Evolutionary conservation across 2,329 filamentous ascomycete genomes (phyloP).

Genomic region (Aspergillus latus): DNA sequence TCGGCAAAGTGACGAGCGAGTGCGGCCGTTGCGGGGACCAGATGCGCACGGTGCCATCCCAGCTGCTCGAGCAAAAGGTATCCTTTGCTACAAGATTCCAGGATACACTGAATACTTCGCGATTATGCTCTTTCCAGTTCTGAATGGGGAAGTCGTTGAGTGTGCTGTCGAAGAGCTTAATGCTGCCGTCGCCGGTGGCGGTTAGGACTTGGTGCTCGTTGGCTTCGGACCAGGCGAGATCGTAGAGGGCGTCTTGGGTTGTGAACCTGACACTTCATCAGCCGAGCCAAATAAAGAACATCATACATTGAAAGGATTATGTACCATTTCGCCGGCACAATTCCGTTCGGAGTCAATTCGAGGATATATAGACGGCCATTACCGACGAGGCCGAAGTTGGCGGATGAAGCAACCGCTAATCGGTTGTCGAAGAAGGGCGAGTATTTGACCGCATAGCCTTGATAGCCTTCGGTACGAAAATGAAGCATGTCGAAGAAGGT

Average conservation of each 20-base stretch:
- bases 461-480: constrained; percentile 89
- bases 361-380: constrained; percentile 89
- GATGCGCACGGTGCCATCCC: constrained; percentile 95
- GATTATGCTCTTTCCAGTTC: constrained; percentile 88
- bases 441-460: constrained; percentile 96
- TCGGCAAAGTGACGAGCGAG: constrained; percentile 81
- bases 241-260: constrained; percentile 95
- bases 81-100: constrained; percentile 94
- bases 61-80: constrained; percentile 85
- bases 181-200: constrained; percentile 86
- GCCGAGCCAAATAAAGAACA: background rate
- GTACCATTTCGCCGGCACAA: constrained; percentile 79
- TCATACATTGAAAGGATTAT: no score
- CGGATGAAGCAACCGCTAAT: constrained; percentile 83
- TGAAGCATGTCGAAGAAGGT: constrained; percentile 70
- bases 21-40: constrained; percentile 79
- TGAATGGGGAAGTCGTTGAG: constrained; percentile 82
- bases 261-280: constrained; percentile 66
- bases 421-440: constrained; percentile 97
- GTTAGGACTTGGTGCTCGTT: constrained; percentile 93
- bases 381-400: constrained; percentile 95
- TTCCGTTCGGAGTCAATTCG: constrained; percentile 76
- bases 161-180: constrained; percentile 89
- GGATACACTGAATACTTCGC: constrained; percentile 87
- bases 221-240: constrained; percentile 90